Base-by-base conservation (phyloP, 768 basidiomycete genomes). In the Chiua virens region DNA sequence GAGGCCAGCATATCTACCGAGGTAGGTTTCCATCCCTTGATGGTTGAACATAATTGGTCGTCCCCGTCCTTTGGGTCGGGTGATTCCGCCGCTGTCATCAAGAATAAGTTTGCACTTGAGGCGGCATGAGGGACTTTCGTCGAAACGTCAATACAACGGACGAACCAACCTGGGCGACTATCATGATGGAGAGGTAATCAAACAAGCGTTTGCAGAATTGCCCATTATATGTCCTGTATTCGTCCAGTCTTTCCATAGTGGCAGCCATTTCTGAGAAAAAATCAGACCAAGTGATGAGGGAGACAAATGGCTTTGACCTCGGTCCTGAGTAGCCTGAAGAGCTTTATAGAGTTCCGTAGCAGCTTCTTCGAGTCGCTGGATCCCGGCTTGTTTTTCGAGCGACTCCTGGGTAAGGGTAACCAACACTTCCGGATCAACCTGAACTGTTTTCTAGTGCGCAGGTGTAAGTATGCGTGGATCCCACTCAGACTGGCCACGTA, bases 301-400 rank as follows among this genome's bases (percentile, higher is more conserved):
- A 41, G 8, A 41, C 28, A 20, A 42, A 44, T 34, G 6, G 9
- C 39, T 18, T 38, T 20, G 47, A 92, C 93, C 92, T 59, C 88
- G 87, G 63, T 98, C 96, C 56, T 87, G 77, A 7, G 92, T 88
- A 0, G 93, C 92, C 61, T 91, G 87, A 2, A 98, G 71, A 1
- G 96, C 96, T 65, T 95, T 97, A 76, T 98, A 98, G n/a, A 98
- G 74, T 49, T 92, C 85, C 0, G 87, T 80, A 2, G 89, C 87
- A 13, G 94, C 87, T 56, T 79, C 79, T 68, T 98, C 96, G 20
- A 98, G 76, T 11, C 77, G 77, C 50, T 83, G 79, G 51, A 98
- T 86, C 52, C 92, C 87, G 36, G 77, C 70, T 7, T 82, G 69
- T 47, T 89, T 89, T 64, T 94, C 92, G 15, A 97, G 76, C 13